Evolutionary conservation across 192 early-diverging fungal genomes (phyloP).

Genomic region (Backusella circina): DNA sequence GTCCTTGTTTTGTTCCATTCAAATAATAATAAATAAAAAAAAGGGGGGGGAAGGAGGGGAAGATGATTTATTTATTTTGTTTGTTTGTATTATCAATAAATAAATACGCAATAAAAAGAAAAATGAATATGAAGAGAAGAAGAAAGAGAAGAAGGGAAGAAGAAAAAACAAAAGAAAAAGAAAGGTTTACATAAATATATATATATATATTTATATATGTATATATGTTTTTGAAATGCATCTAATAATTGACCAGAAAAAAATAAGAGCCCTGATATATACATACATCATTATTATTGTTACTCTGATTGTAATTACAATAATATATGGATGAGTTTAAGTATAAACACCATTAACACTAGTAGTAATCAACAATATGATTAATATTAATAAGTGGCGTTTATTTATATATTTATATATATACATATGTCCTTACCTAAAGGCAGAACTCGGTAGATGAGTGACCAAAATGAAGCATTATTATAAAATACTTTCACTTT

Average conservation of each 20-base stretch:
- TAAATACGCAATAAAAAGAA: background rate
- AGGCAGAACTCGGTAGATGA: background rate
- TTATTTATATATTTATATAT: background rate
- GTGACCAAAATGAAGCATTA: background rate
- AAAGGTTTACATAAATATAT: background rate
- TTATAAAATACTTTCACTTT: background rate
- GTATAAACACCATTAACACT: background rate
- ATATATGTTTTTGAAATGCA: background rate
- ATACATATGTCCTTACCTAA: too few relatives aligned
- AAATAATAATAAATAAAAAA: background rate
- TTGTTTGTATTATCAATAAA: background rate
- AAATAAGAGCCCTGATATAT: background rate
- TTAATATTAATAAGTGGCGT: background rate
- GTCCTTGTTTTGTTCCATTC: background rate
- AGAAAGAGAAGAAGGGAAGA: background rate
- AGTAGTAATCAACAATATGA: background rate
- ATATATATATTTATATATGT: background rate
- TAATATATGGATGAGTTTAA: background rate
- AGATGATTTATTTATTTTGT: background rate
- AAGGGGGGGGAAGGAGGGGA: background rate
- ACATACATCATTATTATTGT: background rate
- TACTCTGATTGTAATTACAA: background rate
- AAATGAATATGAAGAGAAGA: background rate
- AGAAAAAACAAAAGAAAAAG: background rate
- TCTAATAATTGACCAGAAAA: background rate